Evolutionary conservation across 2,329 filamentous ascomycete genomes (phyloP).

Genomic region (Aspergillus carbonarius): DNA sequence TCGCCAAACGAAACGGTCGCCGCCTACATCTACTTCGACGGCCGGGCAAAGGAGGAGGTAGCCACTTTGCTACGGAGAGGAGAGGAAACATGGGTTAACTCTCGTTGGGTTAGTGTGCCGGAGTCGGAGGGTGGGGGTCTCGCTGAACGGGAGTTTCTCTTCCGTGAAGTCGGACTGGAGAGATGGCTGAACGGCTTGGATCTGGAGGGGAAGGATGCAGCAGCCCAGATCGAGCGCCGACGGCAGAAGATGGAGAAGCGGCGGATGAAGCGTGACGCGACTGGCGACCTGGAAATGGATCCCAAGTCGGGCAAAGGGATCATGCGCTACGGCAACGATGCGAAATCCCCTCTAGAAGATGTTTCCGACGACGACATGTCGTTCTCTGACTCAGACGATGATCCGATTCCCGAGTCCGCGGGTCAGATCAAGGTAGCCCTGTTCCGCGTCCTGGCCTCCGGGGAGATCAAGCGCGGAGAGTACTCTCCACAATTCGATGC

Average conservation of each 20-base stretch:
- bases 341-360: constrained; percentile 70
- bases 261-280: constrained; percentile 71
- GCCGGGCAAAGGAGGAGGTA: constrained; percentile 91
- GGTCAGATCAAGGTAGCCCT: constrained; percentile 98
- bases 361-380: constrained; percentile 68
- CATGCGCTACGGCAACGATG: constrained; percentile 77
- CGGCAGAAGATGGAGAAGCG: constrained; percentile 76
- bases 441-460: constrained; percentile 90
- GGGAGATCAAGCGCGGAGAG: constrained; percentile 96
- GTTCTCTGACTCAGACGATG: constrained; percentile 75
- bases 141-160: constrained; percentile 93
- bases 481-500: constrained; percentile 98
- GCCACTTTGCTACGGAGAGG: constrained; percentile 87
- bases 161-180: constrained; percentile 93
- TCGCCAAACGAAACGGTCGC: constrained; percentile 96
- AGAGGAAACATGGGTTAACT: constrained; percentile 99
- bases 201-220: constrained; percentile 87
- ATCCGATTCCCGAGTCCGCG: constrained; percentile 82
- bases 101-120: constrained; percentile 92
- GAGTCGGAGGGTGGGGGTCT: constrained; percentile 88
- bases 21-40: constrained; percentile 98
- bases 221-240: constrained; percentile 69
- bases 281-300: constrained; percentile 46
- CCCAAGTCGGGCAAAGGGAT: constrained; percentile 50
- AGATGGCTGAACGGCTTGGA: constrained; percentile 96